phyloP scores from a whole-genome alignment of 345 rosid genomes.

The Sisymbrium irio region DNA sequence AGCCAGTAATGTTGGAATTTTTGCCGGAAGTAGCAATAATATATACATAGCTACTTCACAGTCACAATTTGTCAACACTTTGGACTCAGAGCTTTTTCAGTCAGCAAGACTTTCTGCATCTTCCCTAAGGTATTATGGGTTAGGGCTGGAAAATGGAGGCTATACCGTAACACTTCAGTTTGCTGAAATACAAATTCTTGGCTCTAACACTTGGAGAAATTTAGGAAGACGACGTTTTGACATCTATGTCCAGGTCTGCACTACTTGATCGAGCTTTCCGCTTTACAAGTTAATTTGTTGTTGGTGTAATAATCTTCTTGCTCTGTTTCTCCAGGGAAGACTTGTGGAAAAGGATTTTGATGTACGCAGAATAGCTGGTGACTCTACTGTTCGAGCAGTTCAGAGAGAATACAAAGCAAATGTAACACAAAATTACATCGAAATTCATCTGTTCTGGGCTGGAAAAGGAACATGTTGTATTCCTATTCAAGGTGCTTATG shows the following conservation, averaged over 20 bases:
- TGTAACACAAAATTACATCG: slow-evolving; percentile 34
- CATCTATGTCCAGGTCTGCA: slow-evolving; percentile 48
- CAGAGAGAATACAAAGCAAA: slow-evolving; percentile 12
- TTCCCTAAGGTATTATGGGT: slow-evolving; percentile 35
- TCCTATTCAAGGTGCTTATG: slow-evolving; percentile 34
- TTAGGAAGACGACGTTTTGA: slow-evolving; percentile 45
- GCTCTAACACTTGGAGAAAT: slow-evolving; percentile 32
- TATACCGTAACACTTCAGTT: slow-evolving; percentile 21
- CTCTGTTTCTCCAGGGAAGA: slow-evolving; percentile 33
- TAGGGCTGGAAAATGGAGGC: slow-evolving; percentile 36
- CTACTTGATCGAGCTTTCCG: neutral
- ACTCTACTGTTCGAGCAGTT: slow-evolving; percentile 25
- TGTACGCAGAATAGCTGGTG: slow-evolving; percentile 14
- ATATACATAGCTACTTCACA: too few species aligned
- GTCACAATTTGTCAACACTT: slow-evolving; percentile 28
- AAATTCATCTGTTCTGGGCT: slow-evolving; percentile 39
- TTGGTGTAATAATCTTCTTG: neutral
- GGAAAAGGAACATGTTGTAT: slow-evolving; percentile 32
- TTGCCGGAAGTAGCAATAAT: too few species aligned
- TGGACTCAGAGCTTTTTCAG: slow-evolving; percentile 40
- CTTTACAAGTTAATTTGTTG: neutral
- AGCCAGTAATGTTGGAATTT: too few species aligned
- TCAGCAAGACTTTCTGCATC: slow-evolving; percentile 38
- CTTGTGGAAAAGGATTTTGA: slow-evolving; percentile 31
- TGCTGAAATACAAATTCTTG: slow-evolving; percentile 16